Base-by-base conservation (phyloP, 2,329 filamentous ascomycete species). In the Colletotrichum euphorbiae region DNA sequence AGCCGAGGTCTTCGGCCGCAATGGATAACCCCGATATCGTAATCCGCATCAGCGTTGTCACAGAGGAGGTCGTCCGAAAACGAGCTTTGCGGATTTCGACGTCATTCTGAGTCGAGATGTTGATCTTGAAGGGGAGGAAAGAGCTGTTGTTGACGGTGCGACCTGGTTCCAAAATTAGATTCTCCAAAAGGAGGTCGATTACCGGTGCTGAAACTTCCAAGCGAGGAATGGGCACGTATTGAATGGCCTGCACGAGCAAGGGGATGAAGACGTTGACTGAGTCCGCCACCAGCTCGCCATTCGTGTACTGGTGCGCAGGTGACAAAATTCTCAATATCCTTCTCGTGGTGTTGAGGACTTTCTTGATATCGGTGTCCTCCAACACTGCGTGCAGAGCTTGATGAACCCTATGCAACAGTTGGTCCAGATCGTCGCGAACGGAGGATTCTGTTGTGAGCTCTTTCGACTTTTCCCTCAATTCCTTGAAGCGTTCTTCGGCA, bases 211-310 rank as follows among this genome's bases (percentile, higher is more conserved):
- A 91, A 5, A 98, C 84, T 77, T 98, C 95, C n/a, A 98, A 80
- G 4, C 95, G 90, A 0, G 94, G 94, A 59, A 98, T 96, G 0
- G 95, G 95, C 4, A 98, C 82, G 78, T 93, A 94, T 76, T 98
- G 94, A 36, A 98, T 85, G 2, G 89, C 88, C 71, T 93, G 86
- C 65, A 98, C 87, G 4, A 94, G 75, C 12, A 93, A 81, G 0
- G 95, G 95, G 5, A 96, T 83, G 75, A 98, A 94, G 12, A 95
- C 89, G 67, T 95, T 91, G 72, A 93, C 85, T 3, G 89, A 82
- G 76, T 98, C 95, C 2, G 89, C 84, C 4, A 96, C 80, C 2
- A 98, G 83, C 31, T 93, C 91, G 0, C 84, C 81, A 75, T 94
- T 95, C 19, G 88, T 84, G 59, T 88, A 85, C 3, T 86, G 79